Base-by-base conservation (phyloP, 805 yeast species). In the Saccharomycopsis sp. region DNA sequence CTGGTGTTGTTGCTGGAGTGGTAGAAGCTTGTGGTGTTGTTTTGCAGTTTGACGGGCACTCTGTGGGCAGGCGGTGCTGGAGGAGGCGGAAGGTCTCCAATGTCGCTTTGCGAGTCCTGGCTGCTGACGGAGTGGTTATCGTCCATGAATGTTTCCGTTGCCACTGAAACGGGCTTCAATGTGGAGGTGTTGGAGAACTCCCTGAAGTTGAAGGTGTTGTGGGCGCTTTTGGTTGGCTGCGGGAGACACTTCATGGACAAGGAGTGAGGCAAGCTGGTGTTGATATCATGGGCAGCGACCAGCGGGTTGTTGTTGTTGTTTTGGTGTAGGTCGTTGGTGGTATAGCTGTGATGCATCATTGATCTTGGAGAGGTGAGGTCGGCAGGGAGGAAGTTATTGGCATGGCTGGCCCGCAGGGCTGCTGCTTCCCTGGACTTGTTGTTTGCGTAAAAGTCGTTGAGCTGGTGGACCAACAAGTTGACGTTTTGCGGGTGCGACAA, bases 31-130 rank as follows among this genome's bases (percentile, higher is more conserved):
- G n/a, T 17, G 19, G 9, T 8, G 4, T 20, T 25, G 9, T n/a
- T 15, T 3, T n/a, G 8, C 13, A 21, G 38, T 18, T 12, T 38
- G n/a, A 42, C 19, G 21, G 44, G 41, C 9, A 46, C 37, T 19
- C 34, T 41, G 18, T 46, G 49, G 4, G 34, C 45, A 22, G 45
- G 49, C 10, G 49, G 50, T 4, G 41, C 43, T 9, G 53, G 53
- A 20, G 50, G 45, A 8, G 50, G 41, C 9, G 45, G 43, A 2
- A 36, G 21, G 4, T 38, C 48, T 8, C 23, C 35, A 4, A 36
- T 26, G 5, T 15, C 35, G 12, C 34, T 41, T 29, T 31, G 30
- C 5, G 31, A 27, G 33, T 34, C 39, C 21, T 13, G 17, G 30
- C 34, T 37, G 30, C 8, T 22, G 9, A 13, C 21, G n/a, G 36